Evolutionary conservation across 192 early-diverging fungal genomes (phyloP).

Genomic region (Podila minutissima): DNA sequence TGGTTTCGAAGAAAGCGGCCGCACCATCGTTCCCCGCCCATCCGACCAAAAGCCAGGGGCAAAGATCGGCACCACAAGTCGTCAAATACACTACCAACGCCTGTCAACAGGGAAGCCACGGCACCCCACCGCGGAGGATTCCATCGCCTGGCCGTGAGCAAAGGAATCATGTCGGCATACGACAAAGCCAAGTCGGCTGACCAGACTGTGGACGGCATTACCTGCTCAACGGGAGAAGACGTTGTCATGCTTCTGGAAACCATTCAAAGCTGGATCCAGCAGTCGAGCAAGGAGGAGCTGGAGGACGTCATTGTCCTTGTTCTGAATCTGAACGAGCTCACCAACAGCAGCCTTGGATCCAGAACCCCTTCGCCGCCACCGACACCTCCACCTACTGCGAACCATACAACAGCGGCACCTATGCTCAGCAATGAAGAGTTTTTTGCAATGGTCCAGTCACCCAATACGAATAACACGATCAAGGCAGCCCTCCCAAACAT

Average conservation of each 20-base stretch:
- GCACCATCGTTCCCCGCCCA: conserved; percentile 8
- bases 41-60: conserved; percentile 8
- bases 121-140: background rate
- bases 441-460: conserved; percentile 15
- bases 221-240: conserved; percentile 42
- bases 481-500: conserved; percentile 20
- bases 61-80: background rate
- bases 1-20: conserved; percentile 25
- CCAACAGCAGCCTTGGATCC: conserved; percentile 19
- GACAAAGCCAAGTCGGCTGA: conserved; percentile 6
- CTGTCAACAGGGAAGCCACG: background rate
- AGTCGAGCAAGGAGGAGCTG: conserved; percentile 8
- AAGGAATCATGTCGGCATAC: conserved; percentile 25
- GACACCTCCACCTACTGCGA: background rate
- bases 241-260: conserved; percentile 21
- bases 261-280: conserved; percentile 16
- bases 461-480: conserved; percentile 37
- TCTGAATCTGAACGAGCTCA: conserved; percentile 42
- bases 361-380: background rate
- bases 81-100: background rate
- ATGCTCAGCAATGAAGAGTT: conserved; percentile 29
- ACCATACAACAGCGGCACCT: background rate
- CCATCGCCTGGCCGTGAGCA: conserved; percentile 21
- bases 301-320: conserved; percentile 31
- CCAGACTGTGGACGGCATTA: conserved; percentile 39